Conservation (phyloP, 495 filamentous ascomycete genomes). For the Penicillium psychrofluorescens region DNA sequence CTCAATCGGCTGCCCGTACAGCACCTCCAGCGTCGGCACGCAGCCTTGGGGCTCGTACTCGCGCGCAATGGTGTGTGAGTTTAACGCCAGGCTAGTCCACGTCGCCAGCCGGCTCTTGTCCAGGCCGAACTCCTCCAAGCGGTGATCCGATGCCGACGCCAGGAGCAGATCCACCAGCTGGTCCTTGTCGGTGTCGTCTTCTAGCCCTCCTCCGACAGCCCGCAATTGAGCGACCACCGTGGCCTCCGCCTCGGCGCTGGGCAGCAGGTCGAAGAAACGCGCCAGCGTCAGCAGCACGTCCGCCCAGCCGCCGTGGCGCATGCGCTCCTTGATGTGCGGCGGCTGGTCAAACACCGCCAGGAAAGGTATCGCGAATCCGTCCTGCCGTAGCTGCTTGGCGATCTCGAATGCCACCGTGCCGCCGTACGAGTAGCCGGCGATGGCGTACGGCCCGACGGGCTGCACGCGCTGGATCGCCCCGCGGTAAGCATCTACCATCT, state of each 20-base stretch:
- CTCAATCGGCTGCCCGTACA: constrained; percentile 36
- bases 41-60: constrained; percentile 44
- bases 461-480: constrained; percentile 36
- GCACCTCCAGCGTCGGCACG: constrained; percentile 41
- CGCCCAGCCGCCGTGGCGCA: constrained; percentile 42
- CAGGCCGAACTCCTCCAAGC: constrained; percentile 33
- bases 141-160: constrained; percentile 11
- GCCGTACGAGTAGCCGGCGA: constrained; percentile 51
- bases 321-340: constrained; percentile 46
- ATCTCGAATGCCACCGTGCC: constrained; percentile 49
- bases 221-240: constrained; percentile 1
- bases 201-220: not conserved
- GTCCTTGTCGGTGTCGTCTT: constrained; percentile 4
- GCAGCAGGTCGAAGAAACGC: constrained; percentile 42
- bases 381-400: constrained; percentile 34
- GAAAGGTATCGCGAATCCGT: constrained; percentile 21
- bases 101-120: constrained; percentile 14
- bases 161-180: constrained; percentile 21
- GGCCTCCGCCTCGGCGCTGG: constrained; percentile 22
- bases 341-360: constrained; percentile 30
- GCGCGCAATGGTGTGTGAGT: constrained; percentile 35
- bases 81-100: constrained; percentile 37
- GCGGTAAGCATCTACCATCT: constrained; percentile 33
- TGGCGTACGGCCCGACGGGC: constrained; percentile 47
- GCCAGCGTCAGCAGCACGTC: constrained; percentile 38